Evolutionary conservation across 2,329 filamentous ascomycete genomes (phyloP).

Genomic region (Fragosphaeria purpurea): DNA sequence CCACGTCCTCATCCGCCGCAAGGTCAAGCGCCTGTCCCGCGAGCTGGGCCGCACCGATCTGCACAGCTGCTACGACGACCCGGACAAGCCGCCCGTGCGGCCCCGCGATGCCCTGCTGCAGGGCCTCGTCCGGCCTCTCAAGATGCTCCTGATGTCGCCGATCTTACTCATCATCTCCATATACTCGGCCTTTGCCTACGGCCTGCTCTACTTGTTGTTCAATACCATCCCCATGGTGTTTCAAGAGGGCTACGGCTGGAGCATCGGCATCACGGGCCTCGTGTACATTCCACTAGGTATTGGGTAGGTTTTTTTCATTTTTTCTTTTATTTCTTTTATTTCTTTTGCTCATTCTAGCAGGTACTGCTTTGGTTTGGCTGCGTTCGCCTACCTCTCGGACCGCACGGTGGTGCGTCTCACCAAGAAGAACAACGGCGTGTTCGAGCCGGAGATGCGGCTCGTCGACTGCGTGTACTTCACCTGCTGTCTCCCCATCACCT

Average conservation of each 20-base stretch:
- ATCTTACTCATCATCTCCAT: conserved; percentile 36
- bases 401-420: conserved; percentile 28
- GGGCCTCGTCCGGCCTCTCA: conserved; percentile 41
- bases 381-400: conserved; percentile 26
- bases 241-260: conserved; percentile 35
- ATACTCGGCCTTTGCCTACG: conserved; percentile 42
- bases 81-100: not conserved
- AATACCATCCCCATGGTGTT: conserved; percentile 44
- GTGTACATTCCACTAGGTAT: conserved; percentile 38
- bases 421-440: conserved; percentile 25
- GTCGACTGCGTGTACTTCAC: conserved; percentile 22
- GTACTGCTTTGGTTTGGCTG: conserved; percentile 16
- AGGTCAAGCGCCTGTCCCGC: conserved; percentile 32
- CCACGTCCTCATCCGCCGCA: conserved; percentile 39
- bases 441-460: conserved; percentile 27
- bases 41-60: conserved; percentile 36
- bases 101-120: conserved; percentile 21
- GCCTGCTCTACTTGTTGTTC: conserved; percentile 43
- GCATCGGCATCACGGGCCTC: conserved; percentile 34
- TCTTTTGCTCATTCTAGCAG: not conserved
- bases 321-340: not conserved
- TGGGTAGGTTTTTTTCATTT: conserved; percentile 1
- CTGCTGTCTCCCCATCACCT: conserved; percentile 22
- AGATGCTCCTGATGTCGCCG: conserved; percentile 39
- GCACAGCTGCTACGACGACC: conserved; percentile 32